Evolutionary conservation across 257 asterid genomes (phyloP).

Genomic region (Solanum bulbocastanum): DNA sequence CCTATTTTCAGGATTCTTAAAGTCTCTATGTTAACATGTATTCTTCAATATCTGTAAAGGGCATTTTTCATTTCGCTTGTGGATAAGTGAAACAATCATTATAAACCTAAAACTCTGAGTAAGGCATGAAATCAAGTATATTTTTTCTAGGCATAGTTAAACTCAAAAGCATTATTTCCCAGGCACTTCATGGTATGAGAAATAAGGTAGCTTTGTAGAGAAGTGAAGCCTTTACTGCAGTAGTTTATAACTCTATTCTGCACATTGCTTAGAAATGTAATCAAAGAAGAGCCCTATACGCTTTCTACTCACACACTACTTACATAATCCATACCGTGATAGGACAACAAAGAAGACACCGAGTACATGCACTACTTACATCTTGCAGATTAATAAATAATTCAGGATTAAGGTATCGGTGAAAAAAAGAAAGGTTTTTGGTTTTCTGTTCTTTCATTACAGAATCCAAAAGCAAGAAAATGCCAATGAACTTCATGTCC

Average conservation of each 20-base stretch:
- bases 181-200: not conserved
- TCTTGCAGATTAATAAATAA: not conserved
- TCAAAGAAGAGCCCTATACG: not conserved
- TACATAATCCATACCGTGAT: not conserved
- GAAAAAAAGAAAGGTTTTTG: not conserved
- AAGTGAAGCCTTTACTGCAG: not conserved
- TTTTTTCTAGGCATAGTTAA: not conserved
- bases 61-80: not conserved
- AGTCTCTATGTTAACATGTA: not conserved
- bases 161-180: not conserved
- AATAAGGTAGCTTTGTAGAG: not conserved
- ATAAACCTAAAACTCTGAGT: not conserved
- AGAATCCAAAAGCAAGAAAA: not conserved
- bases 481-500: not conserved
- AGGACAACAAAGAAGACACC: not conserved
- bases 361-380: not conserved
- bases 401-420: not conserved
- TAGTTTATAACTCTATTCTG: not conserved
- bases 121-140: not conserved
- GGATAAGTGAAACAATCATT: not conserved
- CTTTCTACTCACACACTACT: not conserved
- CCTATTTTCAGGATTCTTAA: not conserved
- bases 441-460: not conserved
- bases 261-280: not conserved
- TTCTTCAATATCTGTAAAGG: not conserved